Percentiles rank a stretch among this genome's conserved stretches.
Conservation (phyloP, 345 rosid genomes). For the Salix suchowensis region DNA sequence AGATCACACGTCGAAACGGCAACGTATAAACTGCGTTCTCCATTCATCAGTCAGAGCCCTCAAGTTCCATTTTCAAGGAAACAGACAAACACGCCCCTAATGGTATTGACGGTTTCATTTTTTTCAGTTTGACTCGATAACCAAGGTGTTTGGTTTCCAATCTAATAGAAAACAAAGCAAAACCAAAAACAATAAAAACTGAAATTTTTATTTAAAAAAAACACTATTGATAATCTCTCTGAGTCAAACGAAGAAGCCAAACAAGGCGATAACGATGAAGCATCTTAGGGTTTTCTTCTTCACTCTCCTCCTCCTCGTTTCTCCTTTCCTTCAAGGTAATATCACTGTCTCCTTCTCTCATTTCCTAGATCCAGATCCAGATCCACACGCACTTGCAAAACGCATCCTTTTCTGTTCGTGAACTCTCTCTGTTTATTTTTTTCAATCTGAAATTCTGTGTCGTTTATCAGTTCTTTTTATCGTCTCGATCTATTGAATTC, state of each 20-base stretch:
- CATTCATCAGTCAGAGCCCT: not conserved
- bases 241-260: not conserved
- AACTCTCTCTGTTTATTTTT: not conserved
- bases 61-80: too few species aligned
- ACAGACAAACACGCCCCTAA: not conserved
- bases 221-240: not conserved
- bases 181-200: not conserved
- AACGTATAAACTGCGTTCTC: not conserved
- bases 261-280: slow-evolving; percentile 26
- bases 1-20: not conserved
- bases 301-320: slow-evolving; percentile 62
- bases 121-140: not conserved
- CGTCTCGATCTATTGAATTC: slow-evolving; percentile 14
- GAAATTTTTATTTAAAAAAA: not conserved
- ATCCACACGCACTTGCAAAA: not conserved
- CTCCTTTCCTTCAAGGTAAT: slow-evolving; percentile 76
- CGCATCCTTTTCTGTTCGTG: not conserved
- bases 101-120: not conserved
- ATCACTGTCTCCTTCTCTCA: not conserved
- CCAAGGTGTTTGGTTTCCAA: not conserved
- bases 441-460: not conserved
- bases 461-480: not conserved
- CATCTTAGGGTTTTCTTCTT: slow-evolving; percentile 56
- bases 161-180: not conserved
- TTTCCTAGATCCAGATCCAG: slow-evolving; percentile 50